phyloP scores from a whole-genome alignment of 2,329 filamentous ascomycete species.

The Lasiodiplodia sp. region DNA sequence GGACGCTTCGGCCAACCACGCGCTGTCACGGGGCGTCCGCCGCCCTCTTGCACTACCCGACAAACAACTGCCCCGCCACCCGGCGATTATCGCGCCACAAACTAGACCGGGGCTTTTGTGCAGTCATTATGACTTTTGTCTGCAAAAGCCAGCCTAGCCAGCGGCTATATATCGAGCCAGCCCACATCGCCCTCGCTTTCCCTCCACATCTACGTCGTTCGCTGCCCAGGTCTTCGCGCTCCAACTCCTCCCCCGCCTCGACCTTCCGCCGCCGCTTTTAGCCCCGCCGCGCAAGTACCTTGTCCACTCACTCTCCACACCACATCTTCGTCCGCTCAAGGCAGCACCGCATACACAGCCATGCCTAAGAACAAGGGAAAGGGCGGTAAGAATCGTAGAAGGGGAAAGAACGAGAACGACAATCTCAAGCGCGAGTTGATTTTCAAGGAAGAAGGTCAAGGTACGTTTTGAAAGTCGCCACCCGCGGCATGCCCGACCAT shows the following conservation, averaged over 20 bases:
- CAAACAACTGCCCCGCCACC: background rate
- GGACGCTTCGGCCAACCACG: background rate
- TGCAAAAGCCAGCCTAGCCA: background rate
- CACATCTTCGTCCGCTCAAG: background rate
- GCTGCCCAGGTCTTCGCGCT: background rate
- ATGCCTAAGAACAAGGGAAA: conserved; percentile 50
- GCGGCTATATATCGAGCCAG: conserved; percentile 1
- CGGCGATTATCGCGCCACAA: background rate
- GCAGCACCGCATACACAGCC: background rate
- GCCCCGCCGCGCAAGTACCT: background rate
- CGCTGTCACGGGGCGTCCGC: conserved; percentile 10
- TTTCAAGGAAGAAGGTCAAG: conserved; percentile 97
- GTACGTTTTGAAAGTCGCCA: background rate
- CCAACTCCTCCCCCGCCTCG: background rate
- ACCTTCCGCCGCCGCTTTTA: background rate
- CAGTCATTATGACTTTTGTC: background rate
- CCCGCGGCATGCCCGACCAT: no score
- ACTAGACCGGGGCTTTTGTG: background rate
- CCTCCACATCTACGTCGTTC: background rate
- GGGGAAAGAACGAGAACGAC: conserved; percentile 96
- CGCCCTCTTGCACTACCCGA: background rate
- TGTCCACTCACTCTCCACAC: background rate
- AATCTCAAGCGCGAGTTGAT: conserved; percentile 98
- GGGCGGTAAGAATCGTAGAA: conserved; percentile 98
- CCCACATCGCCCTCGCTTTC: background rate